Evolutionary conservation across 441 rosid genomes (phyloP), one percentile per base, ranked within the genome.

Genomic region (Iberis amara): DNA sequence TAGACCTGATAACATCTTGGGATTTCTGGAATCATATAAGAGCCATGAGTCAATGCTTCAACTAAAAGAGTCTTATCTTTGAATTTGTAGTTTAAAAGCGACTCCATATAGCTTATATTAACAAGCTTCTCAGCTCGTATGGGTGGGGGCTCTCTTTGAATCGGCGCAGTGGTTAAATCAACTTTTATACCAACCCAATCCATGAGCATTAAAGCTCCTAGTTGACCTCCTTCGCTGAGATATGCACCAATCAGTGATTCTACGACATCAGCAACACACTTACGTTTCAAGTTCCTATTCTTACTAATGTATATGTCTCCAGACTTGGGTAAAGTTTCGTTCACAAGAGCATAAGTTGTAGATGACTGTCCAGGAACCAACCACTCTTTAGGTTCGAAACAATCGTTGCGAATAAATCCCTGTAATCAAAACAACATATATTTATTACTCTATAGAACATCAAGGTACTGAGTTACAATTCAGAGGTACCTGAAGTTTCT

Each of bases 21-120:
- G 54, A 86, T 76, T 50, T 86, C 95, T n/a, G 95, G 83, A 43
- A 79, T 61, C 97, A 86, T 84, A 71, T 76, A 89, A 30, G 99
- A 92, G 41, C 95, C 97, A 69, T 92, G 99, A 12, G 95, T 92
- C 61, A 92, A 62, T 38, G 99, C 99, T 68, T 92, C 97, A 13
- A 92, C 80, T 40, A 92, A 64, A 49, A 89, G 65, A 59, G 88
- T 73, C 56, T 76, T 76, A 50, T 92, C 83, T 21, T 40, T 50
- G 53, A 92, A 92, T n/a, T 68, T 57, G 67, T 86, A 86, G 35
- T 71, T 68, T 46, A 92, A 67, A 2, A 89, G 39, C 0, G 76
- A 68, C 71, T 92, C 88, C 4, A 89, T 11, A 52, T 50, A 36
- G 11, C 1, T 27, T 24, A 86, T 61, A 14, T 84, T 76, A 46